phyloP scores from a whole-genome alignment of 1,284 basidiomycete species.

The Boletus subluridellus region DNA sequence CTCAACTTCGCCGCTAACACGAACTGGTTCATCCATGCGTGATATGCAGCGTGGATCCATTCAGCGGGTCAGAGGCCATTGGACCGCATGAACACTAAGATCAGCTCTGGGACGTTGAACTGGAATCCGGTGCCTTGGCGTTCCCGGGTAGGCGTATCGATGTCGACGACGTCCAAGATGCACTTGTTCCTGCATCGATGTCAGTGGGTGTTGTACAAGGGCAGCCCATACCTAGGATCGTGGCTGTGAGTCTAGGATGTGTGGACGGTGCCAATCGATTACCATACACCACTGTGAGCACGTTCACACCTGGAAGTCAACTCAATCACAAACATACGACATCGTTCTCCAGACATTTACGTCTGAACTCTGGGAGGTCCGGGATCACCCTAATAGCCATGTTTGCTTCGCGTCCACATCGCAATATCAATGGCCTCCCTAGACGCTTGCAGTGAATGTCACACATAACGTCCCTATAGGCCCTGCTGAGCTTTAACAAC shows the following conservation, averaged over 20 bases:
- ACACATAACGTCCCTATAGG: no score
- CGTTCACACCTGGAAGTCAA: slow-evolving; percentile 53
- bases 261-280: slow-evolving; percentile 4
- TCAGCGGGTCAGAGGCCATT: no score
- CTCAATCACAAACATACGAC: not conserved
- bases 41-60: no score
- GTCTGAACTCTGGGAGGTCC: no score
- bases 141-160: slow-evolving; percentile 81
- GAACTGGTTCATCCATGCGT: no score
- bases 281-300: slow-evolving; percentile 77
- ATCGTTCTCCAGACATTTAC: not conserved
- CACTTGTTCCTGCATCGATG: slow-evolving; percentile 46
- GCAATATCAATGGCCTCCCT: no score
- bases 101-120: slow-evolving; percentile 71
- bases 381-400: no score
- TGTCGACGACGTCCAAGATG: slow-evolving; percentile 70
- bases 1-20: no score
- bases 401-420: no score
- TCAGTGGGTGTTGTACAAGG: not conserved
- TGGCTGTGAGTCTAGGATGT: not conserved
- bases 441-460: no score
- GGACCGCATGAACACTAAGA: slow-evolving; percentile 50
- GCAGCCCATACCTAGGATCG: slow-evolving; percentile 38
- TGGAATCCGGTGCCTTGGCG: slow-evolving; percentile 77
- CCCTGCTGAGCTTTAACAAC: no score